Conservation (phyloP, 1,284 basidiomycete species). For the Neonothopanus nambi region DNA sequence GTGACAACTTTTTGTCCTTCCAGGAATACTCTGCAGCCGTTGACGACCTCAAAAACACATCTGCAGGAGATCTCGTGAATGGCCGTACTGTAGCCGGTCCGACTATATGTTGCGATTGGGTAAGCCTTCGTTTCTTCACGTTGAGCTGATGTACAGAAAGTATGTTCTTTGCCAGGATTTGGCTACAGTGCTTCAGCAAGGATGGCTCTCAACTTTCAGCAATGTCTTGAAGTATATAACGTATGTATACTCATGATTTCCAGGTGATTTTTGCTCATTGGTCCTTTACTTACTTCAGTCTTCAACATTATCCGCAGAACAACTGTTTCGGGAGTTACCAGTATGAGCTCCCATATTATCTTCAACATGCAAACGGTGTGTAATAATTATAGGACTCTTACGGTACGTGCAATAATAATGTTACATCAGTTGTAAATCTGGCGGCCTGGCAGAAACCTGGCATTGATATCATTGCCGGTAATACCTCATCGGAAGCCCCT, state of each 20-base stretch:
- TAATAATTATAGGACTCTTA: conserved; percentile 1
- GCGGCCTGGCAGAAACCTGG: conserved; percentile 47
- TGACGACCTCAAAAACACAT: conserved; percentile 33
- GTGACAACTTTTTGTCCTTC: neutral
- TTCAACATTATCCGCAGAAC: conserved; percentile 41
- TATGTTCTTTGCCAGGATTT: conserved; percentile 32
- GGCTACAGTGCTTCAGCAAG: conserved; percentile 39
- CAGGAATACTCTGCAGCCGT: conserved; percentile 41
- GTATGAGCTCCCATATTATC: conserved; percentile 35
- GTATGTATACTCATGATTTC: conserved; percentile 25
- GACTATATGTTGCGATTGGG: conserved; percentile 52
- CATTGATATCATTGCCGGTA: conserved; percentile 30
- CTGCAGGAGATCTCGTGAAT: conserved; percentile 39
- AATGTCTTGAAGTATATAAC: conserved; percentile 47
- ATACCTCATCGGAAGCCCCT: conserved; percentile 25
- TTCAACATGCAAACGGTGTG: conserved; percentile 39
- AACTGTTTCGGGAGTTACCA: conserved; percentile 31
- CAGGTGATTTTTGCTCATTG: too few relatives aligned
- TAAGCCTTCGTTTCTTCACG: conserved; percentile 22
- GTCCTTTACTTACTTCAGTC: conserved; percentile 20
- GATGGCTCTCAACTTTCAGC: conserved; percentile 39
- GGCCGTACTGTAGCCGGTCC: conserved; percentile 45
- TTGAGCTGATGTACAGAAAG: neutral
- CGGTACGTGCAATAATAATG: neutral
- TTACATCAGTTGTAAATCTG: conserved; percentile 34